phyloP scores from a whole-genome alignment of 768 basidiomycete genomes.

The Lyophyllum semitale region DNA sequence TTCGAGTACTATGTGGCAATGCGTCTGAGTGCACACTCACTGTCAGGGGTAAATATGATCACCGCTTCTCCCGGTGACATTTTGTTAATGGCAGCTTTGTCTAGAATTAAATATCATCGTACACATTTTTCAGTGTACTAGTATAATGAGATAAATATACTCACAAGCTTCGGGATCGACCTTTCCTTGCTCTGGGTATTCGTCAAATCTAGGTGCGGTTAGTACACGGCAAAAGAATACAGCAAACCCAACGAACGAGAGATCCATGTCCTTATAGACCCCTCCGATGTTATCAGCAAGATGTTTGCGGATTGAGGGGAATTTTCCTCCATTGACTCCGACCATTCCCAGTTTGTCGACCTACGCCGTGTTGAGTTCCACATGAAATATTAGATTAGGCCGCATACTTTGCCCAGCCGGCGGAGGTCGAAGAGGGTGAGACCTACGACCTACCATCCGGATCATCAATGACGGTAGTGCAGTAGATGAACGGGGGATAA shows the following conservation, averaged over 20 bases:
- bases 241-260: constrained; percentile 51
- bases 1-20: no score
- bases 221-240: background rate
- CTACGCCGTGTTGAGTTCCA: constrained; percentile 30
- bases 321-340: constrained; percentile 86
- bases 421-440: constrained; percentile 89
- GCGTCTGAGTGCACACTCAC: no score
- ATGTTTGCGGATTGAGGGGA: constrained; percentile 82
- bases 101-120: constrained; percentile 37
- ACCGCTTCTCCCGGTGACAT: constrained; percentile 84
- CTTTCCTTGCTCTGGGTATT: constrained; percentile 71
- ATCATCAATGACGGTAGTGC: constrained; percentile 12
- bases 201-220: constrained; percentile 59
- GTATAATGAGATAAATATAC: constrained; percentile 26
- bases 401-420: constrained; percentile 70
- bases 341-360: constrained; percentile 83
- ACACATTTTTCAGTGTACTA: background rate
- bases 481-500: background rate
- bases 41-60: constrained; percentile 92
- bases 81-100: constrained; percentile 78
- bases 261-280: constrained; percentile 87
- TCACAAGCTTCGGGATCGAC: constrained; percentile 82
- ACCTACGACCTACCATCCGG: constrained; percentile 69
- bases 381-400: background rate
- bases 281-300: constrained; percentile 79